Evolutionary conservation across 768 basidiomycete species (phyloP).

Genomic region (Mrakia gelida): DNA sequence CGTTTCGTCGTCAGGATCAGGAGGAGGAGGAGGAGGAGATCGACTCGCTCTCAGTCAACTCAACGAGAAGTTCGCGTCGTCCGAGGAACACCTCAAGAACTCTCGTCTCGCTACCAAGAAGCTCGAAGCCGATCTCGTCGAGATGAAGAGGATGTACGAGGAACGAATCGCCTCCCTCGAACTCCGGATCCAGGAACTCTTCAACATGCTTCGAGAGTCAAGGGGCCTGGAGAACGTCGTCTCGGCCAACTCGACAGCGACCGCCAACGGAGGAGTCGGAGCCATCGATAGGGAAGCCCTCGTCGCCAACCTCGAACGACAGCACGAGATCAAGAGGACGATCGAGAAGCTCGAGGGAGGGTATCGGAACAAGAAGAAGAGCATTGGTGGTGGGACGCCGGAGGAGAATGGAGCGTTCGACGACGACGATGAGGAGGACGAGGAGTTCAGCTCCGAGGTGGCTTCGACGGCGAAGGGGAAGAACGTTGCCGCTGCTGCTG

Average conservation of each 20-base stretch:
- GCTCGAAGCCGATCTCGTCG: conserved; percentile 70
- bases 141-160: conserved; percentile 73
- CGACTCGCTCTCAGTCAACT: conserved; percentile 57
- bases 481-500: too few relatives aligned
- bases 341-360: conserved; percentile 74
- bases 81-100: conserved; percentile 25
- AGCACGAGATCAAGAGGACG: conserved; percentile 43
- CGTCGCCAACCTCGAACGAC: conserved; percentile 52
- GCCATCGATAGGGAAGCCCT: conserved; percentile 73
- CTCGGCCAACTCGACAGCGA: conserved; percentile 45
- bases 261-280: not conserved
- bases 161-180: conserved; percentile 84
- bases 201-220: conserved; percentile 85
- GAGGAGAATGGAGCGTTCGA: conserved; percentile 37
- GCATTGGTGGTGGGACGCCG: not conserved
- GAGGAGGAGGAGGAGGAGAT: conserved; percentile 66
- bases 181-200: conserved; percentile 86
- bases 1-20: conserved; percentile 48
- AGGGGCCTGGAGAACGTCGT: conserved; percentile 63
- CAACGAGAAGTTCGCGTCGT: conserved; percentile 57
- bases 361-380: conserved; percentile 17
- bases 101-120: conserved; percentile 46
- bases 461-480: conserved; percentile 16
- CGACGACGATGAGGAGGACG: conserved; percentile 38
- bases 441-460: conserved; percentile 43